These are phyloP conservation scores for Mimosa pudica DNA, from an alignment of 306 rosid species.

Conservation along the genomic window DNA sequence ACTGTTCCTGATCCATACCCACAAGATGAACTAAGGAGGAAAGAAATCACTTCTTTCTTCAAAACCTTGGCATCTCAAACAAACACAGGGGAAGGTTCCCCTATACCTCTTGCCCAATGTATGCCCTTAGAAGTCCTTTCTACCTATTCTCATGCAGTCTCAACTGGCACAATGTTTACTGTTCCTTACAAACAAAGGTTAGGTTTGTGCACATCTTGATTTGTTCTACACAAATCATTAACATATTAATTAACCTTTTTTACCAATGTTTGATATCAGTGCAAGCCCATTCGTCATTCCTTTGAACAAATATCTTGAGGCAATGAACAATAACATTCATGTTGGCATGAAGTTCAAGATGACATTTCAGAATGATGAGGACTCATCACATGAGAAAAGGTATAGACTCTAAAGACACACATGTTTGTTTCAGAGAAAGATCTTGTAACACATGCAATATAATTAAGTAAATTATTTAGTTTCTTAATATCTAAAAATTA, in stretches of 20 bases:
- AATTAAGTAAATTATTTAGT: too few relatives aligned
- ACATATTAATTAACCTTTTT: slow-evolving; percentile 23
- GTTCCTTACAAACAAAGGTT: slow-evolving; percentile 85
- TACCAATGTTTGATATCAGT: slow-evolving; percentile 9
- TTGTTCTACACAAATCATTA: background rate
- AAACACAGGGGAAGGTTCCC: background rate
- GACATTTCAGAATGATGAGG: too few relatives aligned
- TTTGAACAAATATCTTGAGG: too few relatives aligned
- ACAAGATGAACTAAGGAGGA: background rate
- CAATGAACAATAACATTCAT: too few relatives aligned
- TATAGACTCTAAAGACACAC: too few relatives aligned
- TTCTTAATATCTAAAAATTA: too few relatives aligned
- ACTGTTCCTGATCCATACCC: slow-evolving; percentile 52
- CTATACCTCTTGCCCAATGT: slow-evolving; percentile 75
- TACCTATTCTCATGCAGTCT: slow-evolving; percentile 78
- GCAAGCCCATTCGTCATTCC: too few relatives aligned
- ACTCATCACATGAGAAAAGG: too few relatives aligned
- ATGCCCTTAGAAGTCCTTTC: slow-evolving; percentile 93
- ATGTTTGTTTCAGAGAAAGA: too few relatives aligned
- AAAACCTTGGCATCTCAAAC: background rate
- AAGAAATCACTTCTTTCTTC: background rate
- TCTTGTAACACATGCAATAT: too few relatives aligned
- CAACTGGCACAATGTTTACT: slow-evolving; percentile 56
- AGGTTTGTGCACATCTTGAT: slow-evolving; percentile 5
- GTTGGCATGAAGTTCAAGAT: too few relatives aligned